phyloP scores from a whole-genome alignment of 1,139 yeast species.

The Pichia sp. region DNA sequence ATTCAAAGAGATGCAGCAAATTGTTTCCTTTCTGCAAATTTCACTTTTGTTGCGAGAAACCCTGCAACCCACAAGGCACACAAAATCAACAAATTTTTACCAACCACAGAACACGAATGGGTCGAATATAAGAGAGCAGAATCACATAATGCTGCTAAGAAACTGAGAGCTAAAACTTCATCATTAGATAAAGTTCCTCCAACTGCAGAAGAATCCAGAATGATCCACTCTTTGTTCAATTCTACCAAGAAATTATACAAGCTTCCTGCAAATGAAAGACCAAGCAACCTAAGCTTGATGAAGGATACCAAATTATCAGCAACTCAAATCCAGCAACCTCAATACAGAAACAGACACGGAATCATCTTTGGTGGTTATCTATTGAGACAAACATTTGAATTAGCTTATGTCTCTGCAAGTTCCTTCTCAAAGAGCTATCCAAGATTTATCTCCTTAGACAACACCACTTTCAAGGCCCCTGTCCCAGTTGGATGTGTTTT shows the following conservation, averaged over 20 bases:
- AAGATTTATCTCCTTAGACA: slow-evolving; percentile 80
- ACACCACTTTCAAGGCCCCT: slow-evolving; percentile 86
- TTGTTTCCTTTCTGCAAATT: slow-evolving; percentile 70
- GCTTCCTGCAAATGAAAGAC: slow-evolving; percentile 23
- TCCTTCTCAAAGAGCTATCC: slow-evolving; percentile 80
- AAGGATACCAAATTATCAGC: slow-evolving; percentile 61
- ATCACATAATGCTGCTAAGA: slow-evolving; percentile 79
- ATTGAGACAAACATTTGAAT: slow-evolving; percentile 84
- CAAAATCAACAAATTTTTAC: slow-evolving; percentile 74
- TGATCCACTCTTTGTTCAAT: slow-evolving; percentile 73
- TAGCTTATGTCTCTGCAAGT: slow-evolving; percentile 89
- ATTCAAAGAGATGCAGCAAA: slow-evolving; percentile 29
- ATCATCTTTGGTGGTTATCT: slow-evolving; percentile 94
- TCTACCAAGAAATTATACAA: slow-evolving; percentile 36
- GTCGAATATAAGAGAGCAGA: slow-evolving; percentile 82
- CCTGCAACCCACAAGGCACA: slow-evolving; percentile 83
- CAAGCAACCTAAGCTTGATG: slow-evolving; percentile 53
- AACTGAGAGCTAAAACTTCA: slow-evolving; percentile 60
- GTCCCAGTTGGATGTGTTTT: slow-evolving; percentile 92
- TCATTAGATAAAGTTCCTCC: slow-evolving; percentile 58
- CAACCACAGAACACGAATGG: slow-evolving; percentile 69
- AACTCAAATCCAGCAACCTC: slow-evolving; percentile 91
- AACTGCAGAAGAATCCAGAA: slow-evolving; percentile 59
- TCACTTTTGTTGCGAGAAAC: slow-evolving; percentile 92
- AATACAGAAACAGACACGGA: slow-evolving; percentile 87